Evolutionary conservation across 1,284 basidiomycete genomes (phyloP), one percentile per base, ranked within the genome.

Genomic region (Takashimella koratensis): DNA sequence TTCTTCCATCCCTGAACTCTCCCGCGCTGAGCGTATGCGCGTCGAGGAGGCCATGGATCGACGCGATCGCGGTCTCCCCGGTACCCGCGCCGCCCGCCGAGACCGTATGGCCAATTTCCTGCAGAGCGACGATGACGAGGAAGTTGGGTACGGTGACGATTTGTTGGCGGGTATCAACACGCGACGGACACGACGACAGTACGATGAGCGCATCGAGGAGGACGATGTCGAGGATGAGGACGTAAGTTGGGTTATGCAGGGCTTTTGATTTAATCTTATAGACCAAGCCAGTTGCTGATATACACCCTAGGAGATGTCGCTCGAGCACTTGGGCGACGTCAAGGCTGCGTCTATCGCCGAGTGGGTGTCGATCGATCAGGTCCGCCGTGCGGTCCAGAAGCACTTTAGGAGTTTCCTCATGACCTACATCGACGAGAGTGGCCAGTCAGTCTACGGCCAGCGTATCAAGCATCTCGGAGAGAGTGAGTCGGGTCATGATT

Each of bases 301-400:
- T 21, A 8, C 49, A 58, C 52, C 54, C 58, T 67, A 97, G 84
- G 94, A 97, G 74, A 81, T 99, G 53, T 92, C 94, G 0, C 77
- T 97, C 45, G 95, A 98, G 71, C 93, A 99, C 78, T 80, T 99
- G 12, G 90, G 90, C 60, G 95, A 99, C 68, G 90, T 98, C 80
- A 98, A 98, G 73, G 90, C 94, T 26, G 90, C 94, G 67, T 93
- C 91, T 19, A 92, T 98, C 51, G 88, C 89, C 6, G 93, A 96
- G 74, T 99, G 96, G 96, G 91, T 98, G 62, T 86, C 91, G 13
- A 87, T 88, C 51, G 91, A 94, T 54, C 85, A 87, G 45, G 95
- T 98, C 56, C 84, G 88, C 59, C 81, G 88, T 50, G 88, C 95
- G 0, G 93, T 98, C 62, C 82, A 89, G 61, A 86, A 87, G 61